Evolutionary conservation across 108 stramenopile genomes (phyloP).

Genomic region (Nannochloropsis oceanica): DNA sequence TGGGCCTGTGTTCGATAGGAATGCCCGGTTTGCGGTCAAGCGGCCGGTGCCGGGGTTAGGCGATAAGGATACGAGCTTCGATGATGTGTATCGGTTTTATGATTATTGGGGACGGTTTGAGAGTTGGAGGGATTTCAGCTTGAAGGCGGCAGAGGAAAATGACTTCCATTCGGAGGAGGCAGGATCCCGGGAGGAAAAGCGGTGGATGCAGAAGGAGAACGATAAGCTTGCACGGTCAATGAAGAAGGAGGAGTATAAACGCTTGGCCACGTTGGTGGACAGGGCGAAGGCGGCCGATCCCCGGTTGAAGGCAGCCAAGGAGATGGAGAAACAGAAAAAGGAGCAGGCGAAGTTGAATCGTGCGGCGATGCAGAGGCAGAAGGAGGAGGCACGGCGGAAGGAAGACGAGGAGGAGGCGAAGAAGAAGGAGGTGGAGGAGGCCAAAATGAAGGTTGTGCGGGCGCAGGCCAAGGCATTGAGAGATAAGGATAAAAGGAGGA

Average conservation of each 20-base stretch:
- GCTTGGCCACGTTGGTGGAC: slow-evolving; percentile 74
- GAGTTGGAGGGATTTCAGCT: slow-evolving; percentile 84
- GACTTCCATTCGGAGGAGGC: slow-evolving; percentile 58
- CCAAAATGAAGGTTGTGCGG: slow-evolving; percentile 3
- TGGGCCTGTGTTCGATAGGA: slow-evolving; percentile 78
- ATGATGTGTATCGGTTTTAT: slow-evolving; percentile 79
- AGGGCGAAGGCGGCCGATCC: slow-evolving; percentile 83
- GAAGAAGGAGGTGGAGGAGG: slow-evolving; percentile 5
- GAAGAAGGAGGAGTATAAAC: slow-evolving; percentile 79
- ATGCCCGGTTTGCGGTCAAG: slow-evolving; percentile 69
- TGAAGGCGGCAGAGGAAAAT: slow-evolving; percentile 56
- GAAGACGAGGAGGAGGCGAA: not conserved
- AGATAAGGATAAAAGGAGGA: slow-evolving; percentile 26
- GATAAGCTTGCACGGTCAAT: slow-evolving; percentile 64
- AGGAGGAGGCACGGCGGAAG: not conserved
- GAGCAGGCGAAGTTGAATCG: not conserved
- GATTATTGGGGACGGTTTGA: slow-evolving; percentile 90
- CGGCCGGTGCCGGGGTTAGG: slow-evolving; percentile 70
- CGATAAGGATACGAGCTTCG: slow-evolving; percentile 58
- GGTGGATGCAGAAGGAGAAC: slow-evolving; percentile 96
- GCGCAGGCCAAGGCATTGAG: slow-evolving; percentile 25
- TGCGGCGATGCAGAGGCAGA: not conserved
- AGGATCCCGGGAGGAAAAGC: slow-evolving; percentile 75
- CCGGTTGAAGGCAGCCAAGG: slow-evolving; percentile 54
- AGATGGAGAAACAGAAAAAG: slow-evolving; percentile 30